phyloP scores from a whole-genome alignment of 768 basidiomycete species.

The Butyriboletus loyo region DNA sequence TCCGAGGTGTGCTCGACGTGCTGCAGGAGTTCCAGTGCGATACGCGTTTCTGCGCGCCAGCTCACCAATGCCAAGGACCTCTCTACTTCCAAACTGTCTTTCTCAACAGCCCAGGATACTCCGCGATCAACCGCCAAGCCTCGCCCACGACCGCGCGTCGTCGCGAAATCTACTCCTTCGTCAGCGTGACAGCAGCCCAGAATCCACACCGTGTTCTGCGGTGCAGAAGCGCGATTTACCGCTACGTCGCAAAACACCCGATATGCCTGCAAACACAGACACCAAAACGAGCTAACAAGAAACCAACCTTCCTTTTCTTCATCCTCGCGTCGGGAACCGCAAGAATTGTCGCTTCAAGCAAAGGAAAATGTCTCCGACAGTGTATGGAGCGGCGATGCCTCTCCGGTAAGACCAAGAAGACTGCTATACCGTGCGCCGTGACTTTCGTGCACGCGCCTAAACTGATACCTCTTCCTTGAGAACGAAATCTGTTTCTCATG shows the following conservation, averaged over 20 bases:
- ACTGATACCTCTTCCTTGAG: conserved; percentile 16
- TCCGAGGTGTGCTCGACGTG: conserved; percentile 3
- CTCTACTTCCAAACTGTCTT: conserved; percentile 2
- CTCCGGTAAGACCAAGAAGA: conserved; percentile 13
- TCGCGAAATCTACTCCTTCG: background rate
- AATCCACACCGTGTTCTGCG: conserved; percentile 17
- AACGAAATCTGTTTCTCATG: conserved; percentile 5
- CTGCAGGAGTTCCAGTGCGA: background rate
- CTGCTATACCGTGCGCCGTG: conserved; percentile 4
- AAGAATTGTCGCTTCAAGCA: conserved; percentile 19
- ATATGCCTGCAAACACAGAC: background rate
- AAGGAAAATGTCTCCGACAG: conserved; percentile 23
- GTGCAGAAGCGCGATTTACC: conserved; percentile 1
- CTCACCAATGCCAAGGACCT: background rate
- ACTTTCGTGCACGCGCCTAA: background rate
- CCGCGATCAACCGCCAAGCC: background rate
- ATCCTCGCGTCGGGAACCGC: conserved; percentile 10
- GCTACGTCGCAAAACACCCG: conserved; percentile 5
- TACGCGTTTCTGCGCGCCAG: background rate
- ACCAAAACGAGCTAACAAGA: conserved; percentile 9
- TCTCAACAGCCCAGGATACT: background rate
- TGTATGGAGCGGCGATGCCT: conserved; percentile 6
- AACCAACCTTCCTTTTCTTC: conserved; percentile 1
- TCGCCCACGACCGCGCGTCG: conserved; percentile 15
- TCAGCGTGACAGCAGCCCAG: conserved; percentile 9